A percentile compares a stretch with the other conserved stretches of the same genome.
These are phyloP conservation scores for Colletotrichum sp. DNA, from an alignment of 2,329 filamentous ascomycete genomes.

Conservation along the genomic window DNA sequence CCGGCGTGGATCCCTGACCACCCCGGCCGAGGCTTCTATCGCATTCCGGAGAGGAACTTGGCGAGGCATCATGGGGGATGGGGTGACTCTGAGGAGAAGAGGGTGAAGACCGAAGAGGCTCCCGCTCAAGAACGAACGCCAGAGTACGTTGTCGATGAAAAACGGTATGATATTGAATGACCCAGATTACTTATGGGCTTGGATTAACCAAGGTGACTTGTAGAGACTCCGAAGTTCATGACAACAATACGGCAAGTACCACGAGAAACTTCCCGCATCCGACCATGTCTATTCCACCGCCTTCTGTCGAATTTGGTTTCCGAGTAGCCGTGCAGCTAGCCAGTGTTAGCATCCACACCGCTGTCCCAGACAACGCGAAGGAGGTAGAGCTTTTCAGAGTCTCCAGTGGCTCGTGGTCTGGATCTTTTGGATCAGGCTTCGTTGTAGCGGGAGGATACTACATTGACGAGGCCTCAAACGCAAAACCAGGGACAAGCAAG, in stretches of 20 bases:
- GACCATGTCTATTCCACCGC: constrained; percentile 45
- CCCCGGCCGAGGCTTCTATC: neutral
- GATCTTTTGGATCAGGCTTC: constrained; percentile 52
- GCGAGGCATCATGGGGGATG: neutral
- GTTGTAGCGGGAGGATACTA: constrained; percentile 40
- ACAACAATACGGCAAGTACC: neutral
- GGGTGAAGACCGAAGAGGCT: neutral
- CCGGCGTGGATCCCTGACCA: neutral
- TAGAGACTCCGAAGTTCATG: neutral
- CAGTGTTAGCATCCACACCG: neutral
- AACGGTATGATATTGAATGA: too few species aligned
- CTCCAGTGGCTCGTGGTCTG: constrained; percentile 50
- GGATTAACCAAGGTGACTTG: neutral
- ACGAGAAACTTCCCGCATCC: constrained; percentile 37
- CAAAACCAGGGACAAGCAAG: neutral
- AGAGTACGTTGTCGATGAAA: too few species aligned
- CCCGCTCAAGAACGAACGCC: neutral
- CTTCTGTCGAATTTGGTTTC: constrained; percentile 52
- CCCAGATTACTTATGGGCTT: too few species aligned
- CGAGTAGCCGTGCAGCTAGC: constrained; percentile 43
- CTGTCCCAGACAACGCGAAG: neutral
- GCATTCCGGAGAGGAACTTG: neutral
- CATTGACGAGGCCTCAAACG: constrained; percentile 10
- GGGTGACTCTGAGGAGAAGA: neutral
- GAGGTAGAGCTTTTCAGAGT: constrained; percentile 52